Evolutionary conservation across 305 asterid species (phyloP), one percentile per base, ranked within the genome.

Genomic region (Euphrasia arctica): DNA sequence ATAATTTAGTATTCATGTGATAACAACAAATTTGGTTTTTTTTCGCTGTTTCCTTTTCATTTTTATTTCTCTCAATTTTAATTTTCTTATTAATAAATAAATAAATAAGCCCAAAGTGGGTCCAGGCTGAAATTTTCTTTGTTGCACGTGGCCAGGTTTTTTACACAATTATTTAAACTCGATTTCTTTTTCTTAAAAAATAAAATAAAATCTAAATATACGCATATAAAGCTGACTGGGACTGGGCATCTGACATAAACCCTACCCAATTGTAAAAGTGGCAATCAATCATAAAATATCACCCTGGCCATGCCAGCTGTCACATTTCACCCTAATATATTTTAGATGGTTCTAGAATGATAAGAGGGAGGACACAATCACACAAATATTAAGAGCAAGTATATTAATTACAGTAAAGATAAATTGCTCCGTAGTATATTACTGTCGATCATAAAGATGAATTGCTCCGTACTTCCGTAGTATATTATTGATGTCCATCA

Each of bases 401-500:
- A 18, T 18, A 18, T 18, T 18, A 18, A 1, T n/a, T n/a, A n/a
- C n/a, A 18, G 32, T 29, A 29, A 29, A 29, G 32, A 2, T 29
- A 2, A 29, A 29, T 18, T 18, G 22, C 22, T 18, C 22, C 22
- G 4, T 2, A 29, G 32, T 29, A 29, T 29, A 29, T 29, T 29
- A 29, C 22, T 18, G 12, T 91, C 95, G 22, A 18, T 18, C 22
- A 18, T 18, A 18, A 18, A 18, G 22, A 18, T 18, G 22, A 18
- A 18, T 18, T 18, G 22, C 22, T 18, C 22, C 22, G 22, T 18
- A 18, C 22, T 18, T 18, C 22, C 22, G 22, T 18, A 18, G 22
- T 18, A 18, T 18, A 18, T 18, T 18, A 1, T 74, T 83, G 0
- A 89, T 89, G 0, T 92, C 96, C 4, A 83, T 76, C 79, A 86